Conservation (phyloP, 768 basidiomycete genomes). For the Hericium erinaceus region DNA sequence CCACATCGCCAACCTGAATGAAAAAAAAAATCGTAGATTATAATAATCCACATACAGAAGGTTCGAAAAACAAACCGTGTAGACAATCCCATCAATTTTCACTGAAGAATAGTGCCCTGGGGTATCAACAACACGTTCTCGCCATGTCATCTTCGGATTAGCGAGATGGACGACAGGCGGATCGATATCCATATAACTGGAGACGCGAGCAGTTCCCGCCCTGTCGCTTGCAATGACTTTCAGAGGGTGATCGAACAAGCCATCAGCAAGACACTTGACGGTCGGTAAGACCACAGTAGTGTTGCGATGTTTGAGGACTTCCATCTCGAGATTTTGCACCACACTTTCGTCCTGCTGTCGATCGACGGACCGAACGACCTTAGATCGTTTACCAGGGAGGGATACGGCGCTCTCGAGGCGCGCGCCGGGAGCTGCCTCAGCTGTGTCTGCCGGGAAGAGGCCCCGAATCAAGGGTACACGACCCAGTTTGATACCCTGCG, state of each 20-base stretch:
- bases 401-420: too few relatives aligned
- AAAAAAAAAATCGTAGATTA: background rate
- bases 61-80: conserved; percentile 29
- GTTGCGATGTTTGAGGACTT: conserved; percentile 28
- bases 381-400: too few relatives aligned
- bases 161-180: background rate
- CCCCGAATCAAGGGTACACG: conserved; percentile 34
- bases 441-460: conserved; percentile 7
- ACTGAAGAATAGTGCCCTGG: conserved; percentile 23
- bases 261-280: background rate
- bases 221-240: too few relatives aligned
- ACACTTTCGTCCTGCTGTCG: too few relatives aligned
- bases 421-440: background rate
- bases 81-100: conserved; percentile 46
- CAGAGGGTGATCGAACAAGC: background rate
- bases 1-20: conserved; percentile 49
- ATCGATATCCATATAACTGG: background rate
- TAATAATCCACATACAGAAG: background rate
- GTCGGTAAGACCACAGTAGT: conserved; percentile 18
- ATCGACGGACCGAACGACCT: too few relatives aligned
- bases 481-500: conserved; percentile 21
- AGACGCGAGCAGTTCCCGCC: too few relatives aligned
- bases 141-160: conserved; percentile 29
- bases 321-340: conserved; percentile 17
- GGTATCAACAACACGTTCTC: conserved; percentile 14